phyloP scores from a whole-genome alignment of 2,329 filamentous ascomycete species.

The Ceratocystis lukuohia region DNA sequence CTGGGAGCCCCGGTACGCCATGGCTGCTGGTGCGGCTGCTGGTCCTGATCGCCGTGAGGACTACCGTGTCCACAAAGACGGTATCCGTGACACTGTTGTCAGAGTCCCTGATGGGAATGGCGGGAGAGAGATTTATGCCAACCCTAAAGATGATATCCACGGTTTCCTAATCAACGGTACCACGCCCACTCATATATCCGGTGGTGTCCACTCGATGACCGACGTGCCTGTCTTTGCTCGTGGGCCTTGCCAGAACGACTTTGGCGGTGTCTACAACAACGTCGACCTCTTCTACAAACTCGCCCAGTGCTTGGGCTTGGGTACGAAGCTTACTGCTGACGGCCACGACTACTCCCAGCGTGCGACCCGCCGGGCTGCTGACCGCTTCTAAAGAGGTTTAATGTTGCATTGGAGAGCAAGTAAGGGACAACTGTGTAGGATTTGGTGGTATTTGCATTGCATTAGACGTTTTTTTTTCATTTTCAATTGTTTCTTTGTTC shows the following conservation, averaged over 20 bases:
- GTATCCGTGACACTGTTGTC: slow-evolving; percentile 48
- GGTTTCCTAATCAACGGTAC: slow-evolving; percentile 69
- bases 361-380: slow-evolving; percentile 12
- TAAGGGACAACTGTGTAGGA: background rate
- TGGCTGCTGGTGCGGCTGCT: slow-evolving; percentile 58
- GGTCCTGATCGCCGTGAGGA: slow-evolving; percentile 65
- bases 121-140: slow-evolving; percentile 40
- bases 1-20: slow-evolving; percentile 74
- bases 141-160: slow-evolving; percentile 49
- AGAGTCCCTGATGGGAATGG: slow-evolving; percentile 37
- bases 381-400: slow-evolving; percentile 12
- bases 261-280: slow-evolving; percentile 57
- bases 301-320: slow-evolving; percentile 50
- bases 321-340: slow-evolving; percentile 20
- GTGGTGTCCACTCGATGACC: slow-evolving; percentile 65
- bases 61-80: slow-evolving; percentile 55
- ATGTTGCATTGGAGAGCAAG: background rate
- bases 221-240: slow-evolving; percentile 67
- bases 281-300: slow-evolving; percentile 66
- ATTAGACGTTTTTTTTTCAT: no score
- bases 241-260: slow-evolving; percentile 66
- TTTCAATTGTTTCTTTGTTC: no score
- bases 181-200: slow-evolving; percentile 45
- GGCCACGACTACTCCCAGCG: slow-evolving; percentile 9
- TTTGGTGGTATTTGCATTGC: background rate